phyloP scores from a whole-genome alignment of 192 early-diverging fungal species.

The Rhizophagus sp. region DNA sequence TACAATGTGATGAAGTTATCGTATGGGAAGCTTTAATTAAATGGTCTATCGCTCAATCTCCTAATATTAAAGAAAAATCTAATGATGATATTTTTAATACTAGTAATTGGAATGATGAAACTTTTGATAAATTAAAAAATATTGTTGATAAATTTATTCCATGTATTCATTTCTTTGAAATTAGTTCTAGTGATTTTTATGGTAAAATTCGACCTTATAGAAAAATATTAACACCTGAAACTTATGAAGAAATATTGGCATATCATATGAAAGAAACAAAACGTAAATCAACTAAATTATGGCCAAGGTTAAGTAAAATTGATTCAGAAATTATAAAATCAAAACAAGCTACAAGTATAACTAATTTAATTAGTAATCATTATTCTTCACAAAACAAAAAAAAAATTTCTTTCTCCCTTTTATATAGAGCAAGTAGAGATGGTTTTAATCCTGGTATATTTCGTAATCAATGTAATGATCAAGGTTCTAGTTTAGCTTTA shows the following conservation, averaged over 20 bases:
- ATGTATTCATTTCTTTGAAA: neutral
- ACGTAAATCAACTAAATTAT: neutral
- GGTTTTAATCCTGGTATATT: neutral
- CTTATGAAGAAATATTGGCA: neutral
- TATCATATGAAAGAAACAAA: neutral
- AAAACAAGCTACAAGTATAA: neutral
- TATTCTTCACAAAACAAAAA: neutral
- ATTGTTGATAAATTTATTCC: neutral
- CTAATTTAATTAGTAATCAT: neutral
- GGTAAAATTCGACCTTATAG: neutral
- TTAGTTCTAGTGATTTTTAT: neutral
- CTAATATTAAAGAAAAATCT: neutral
- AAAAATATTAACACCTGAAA: neutral
- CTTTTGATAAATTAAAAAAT: neutral
- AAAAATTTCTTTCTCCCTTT: neutral
- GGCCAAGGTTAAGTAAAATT: neutral
- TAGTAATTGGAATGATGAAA: neutral
- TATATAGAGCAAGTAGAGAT: neutral
- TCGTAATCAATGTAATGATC: neutral
- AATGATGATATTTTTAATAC: neutral
- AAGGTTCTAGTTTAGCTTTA: neutral
- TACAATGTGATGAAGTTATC: neutral
- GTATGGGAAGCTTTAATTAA: neutral
- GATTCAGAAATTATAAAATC: neutral
- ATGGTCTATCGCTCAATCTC: neutral